Percentiles rank a stretch among this genome's conserved stretches.
These are phyloP conservation scores for Pisolithus thermaeus DNA, from an alignment of 1,284 basidiomycete species.

Conservation along the genomic window DNA sequence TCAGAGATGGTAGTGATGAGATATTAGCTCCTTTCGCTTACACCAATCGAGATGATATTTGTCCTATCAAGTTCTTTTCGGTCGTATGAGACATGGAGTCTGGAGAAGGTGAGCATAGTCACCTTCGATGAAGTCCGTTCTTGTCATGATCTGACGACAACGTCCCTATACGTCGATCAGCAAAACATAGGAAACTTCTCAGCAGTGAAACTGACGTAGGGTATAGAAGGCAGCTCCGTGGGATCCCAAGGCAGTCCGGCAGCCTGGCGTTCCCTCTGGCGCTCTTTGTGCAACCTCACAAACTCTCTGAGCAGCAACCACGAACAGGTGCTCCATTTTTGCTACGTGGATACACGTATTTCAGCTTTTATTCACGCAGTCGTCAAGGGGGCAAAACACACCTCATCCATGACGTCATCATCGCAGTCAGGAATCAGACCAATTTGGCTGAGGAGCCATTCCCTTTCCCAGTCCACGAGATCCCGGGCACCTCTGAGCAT, in stretches of 20 bases:
- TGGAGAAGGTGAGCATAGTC: slow-evolving; percentile 4
- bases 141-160: slow-evolving; percentile 75
- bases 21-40: slow-evolving; percentile 30
- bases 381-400: slow-evolving; percentile 21
- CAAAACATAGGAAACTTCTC: background rate
- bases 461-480: slow-evolving; percentile 67
- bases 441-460: slow-evolving; percentile 71
- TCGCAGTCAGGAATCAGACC: slow-evolving; percentile 66
- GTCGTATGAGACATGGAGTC: slow-evolving; percentile 1
- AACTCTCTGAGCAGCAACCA: slow-evolving; percentile 72
- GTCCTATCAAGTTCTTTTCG: slow-evolving; percentile 51
- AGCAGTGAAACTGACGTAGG: slow-evolving; percentile 43
- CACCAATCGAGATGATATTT: slow-evolving; percentile 77
- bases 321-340: slow-evolving; percentile 81
- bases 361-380: background rate
- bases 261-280: slow-evolving; percentile 39
- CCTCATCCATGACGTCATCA: slow-evolving; percentile 85
- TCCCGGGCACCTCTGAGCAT: slow-evolving; percentile 57
- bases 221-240: slow-evolving; percentile 49
- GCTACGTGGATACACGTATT: slow-evolving; percentile 27
- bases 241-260: slow-evolving; percentile 32
- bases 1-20: background rate
- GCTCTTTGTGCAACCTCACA: slow-evolving; percentile 51
- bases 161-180: slow-evolving; percentile 38
- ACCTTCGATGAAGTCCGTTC: slow-evolving; percentile 77